phyloP scores from a whole-genome alignment of 2,329 filamentous ascomycete species.

The Clonostachys rhizophaga region DNA sequence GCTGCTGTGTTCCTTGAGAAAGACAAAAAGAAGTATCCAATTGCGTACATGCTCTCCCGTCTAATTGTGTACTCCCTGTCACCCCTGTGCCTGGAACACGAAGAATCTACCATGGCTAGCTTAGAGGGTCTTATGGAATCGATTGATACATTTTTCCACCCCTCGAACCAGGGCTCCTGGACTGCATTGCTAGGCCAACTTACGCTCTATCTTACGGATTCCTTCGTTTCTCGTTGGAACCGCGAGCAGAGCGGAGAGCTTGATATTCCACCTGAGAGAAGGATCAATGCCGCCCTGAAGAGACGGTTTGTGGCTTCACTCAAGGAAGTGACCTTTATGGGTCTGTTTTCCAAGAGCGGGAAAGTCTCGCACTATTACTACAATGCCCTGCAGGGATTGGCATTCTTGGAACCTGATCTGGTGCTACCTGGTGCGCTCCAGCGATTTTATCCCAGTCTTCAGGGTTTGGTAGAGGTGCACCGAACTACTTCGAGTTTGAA shows the following conservation, averaged over 20 bases:
- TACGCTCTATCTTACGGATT: constrained; percentile 87
- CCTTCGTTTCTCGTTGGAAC: constrained; percentile 98
- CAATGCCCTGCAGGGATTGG: constrained; percentile 81
- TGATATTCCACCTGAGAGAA: constrained; percentile 75
- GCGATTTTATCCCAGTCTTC: constrained; percentile 93
- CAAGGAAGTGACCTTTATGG: constrained; percentile 95
- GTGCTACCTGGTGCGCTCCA: constrained; percentile 92
- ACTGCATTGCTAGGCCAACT: constrained; percentile 86
- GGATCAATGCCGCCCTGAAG: constrained; percentile 76
- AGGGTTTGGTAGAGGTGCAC: constrained; percentile 95
- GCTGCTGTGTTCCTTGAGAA: constrained; percentile 84
- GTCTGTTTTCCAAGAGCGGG: constrained; percentile 91
- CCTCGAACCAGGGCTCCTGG: constrained; percentile 92
- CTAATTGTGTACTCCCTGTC: constrained; percentile 94
- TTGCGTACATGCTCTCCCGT: constrained; percentile 85
- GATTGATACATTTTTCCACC: constrained; percentile 97
- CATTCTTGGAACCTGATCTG: constrained; percentile 85
- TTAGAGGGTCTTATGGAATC: constrained; percentile 91
- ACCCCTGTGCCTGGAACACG: constrained; percentile 70
- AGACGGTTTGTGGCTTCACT: constrained; percentile 84
- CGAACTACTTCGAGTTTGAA: constrained; percentile 91
- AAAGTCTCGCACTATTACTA: constrained; percentile 90
- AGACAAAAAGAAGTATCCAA: constrained; percentile 88
- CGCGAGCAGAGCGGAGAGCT: constrained; percentile 90
- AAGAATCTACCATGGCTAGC: constrained; percentile 75